phyloP scores from a whole-genome alignment of 1,284 basidiomycete species.

The Ustilago curta region DNA sequence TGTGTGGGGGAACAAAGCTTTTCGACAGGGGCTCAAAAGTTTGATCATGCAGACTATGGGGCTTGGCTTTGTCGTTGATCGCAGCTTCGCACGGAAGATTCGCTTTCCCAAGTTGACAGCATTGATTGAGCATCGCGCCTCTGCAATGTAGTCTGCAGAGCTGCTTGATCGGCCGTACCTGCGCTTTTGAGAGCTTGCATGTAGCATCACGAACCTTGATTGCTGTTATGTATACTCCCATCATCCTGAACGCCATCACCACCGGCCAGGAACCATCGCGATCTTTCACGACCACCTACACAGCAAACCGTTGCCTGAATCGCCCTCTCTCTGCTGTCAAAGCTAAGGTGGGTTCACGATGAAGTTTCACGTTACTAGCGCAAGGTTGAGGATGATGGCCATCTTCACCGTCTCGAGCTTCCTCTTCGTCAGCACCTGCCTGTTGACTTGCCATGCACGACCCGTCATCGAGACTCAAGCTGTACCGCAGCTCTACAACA shows the following conservation, averaged over 20 bases:
- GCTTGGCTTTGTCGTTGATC: not conserved
- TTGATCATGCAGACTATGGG: not conserved
- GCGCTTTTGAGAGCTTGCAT: not conserved
- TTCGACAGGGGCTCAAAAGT: slow-evolving; percentile 3
- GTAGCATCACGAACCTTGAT: too few species aligned
- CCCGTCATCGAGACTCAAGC: slow-evolving; percentile 9
- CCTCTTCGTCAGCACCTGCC: slow-evolving; percentile 2
- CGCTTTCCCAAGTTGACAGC: too few species aligned
- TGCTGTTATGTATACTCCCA: not conserved
- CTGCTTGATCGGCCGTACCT: not conserved
- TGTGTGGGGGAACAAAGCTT: not conserved
- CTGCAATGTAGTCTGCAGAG: not conserved
- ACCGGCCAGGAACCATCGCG: not conserved
- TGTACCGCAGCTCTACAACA: not conserved
- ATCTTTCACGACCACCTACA: not conserved
- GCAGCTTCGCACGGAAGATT: not conserved
- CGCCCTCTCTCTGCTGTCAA: too few species aligned
- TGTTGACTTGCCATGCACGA: slow-evolving; percentile 2
- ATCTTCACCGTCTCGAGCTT: not conserved
- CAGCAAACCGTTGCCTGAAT: not conserved
- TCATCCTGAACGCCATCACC: not conserved
- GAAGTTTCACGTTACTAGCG: not conserved
- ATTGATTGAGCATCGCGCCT: too few species aligned
- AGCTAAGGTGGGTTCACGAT: not conserved
- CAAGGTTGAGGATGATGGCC: not conserved